Conservation (phyloP, 2,329 filamentous ascomycete species). For the Alternaria infectoria region DNA sequence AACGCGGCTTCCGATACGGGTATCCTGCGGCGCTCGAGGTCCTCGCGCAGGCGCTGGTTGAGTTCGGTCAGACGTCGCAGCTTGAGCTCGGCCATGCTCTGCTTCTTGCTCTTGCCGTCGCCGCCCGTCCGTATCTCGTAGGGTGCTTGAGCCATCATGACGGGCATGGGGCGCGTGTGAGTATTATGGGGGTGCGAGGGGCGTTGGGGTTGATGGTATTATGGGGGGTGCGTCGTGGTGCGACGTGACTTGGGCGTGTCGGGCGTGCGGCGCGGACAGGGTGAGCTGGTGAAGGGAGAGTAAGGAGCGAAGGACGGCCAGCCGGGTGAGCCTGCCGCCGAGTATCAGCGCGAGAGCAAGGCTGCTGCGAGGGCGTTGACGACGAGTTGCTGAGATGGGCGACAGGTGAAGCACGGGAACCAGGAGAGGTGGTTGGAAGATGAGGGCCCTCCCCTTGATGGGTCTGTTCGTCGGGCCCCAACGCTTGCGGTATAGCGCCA, state of each 20-base stretch:
- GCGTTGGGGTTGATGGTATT: constrained; percentile 7
- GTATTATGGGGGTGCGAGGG: constrained; percentile 8
- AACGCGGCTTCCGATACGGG: constrained; percentile 89
- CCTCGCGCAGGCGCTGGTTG: constrained; percentile 93
- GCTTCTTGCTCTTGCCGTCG: constrained; percentile 87
- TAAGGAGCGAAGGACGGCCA: constrained; percentile 46
- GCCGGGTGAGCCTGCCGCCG: constrained; percentile 34
- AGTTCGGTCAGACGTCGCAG: constrained; percentile 94
- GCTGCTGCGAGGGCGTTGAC: constrained; percentile 29
- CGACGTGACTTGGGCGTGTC: constrained; percentile 33
- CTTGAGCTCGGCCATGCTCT: constrained; percentile 99
- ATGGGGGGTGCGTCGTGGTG: constrained; percentile 24
- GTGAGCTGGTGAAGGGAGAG: constrained; percentile 29
- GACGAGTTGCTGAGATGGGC: constrained; percentile 28
- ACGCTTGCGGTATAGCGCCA: constrained; percentile 14
- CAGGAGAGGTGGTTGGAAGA: constrained; percentile 30
- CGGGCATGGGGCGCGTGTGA: constrained; percentile 31
- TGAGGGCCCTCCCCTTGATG: constrained; percentile 15
- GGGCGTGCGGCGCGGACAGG: constrained; percentile 29
- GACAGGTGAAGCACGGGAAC: constrained; percentile 22
- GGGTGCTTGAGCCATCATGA: constrained; percentile 63
- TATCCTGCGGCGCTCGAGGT: constrained; percentile 92
- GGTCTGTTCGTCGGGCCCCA: constrained; percentile 14
- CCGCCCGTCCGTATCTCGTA: constrained; percentile 71
- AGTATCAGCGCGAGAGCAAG: constrained; percentile 33